Conservation (phyloP, 1,139 yeast genomes). For the Sugiyamaella japonica region DNA sequence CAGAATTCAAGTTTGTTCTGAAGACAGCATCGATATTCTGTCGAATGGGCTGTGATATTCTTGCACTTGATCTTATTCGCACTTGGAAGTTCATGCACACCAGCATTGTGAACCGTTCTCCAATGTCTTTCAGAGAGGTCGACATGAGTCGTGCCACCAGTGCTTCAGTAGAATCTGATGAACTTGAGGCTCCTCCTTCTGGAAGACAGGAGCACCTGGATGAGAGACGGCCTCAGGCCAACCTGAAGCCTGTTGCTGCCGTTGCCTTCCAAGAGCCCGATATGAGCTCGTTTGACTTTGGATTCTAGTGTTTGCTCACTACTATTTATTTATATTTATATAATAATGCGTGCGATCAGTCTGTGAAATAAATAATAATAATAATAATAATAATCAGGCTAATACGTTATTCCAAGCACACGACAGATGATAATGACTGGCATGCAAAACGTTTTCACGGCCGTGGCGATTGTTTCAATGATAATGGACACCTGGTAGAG, state of each 20-base stretch:
- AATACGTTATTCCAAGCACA: conserved; percentile 26
- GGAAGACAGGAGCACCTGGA: not conserved
- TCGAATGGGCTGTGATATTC: conserved; percentile 89
- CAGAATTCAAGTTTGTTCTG: conserved; percentile 61
- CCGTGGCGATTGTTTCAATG: conserved; percentile 35
- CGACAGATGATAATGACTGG: conserved; percentile 38
- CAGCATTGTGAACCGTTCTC: not conserved
- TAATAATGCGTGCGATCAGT: not conserved
- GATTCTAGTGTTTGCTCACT: conserved; percentile 39
- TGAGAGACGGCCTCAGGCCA: conserved; percentile 10
- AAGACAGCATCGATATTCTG: conserved; percentile 67
- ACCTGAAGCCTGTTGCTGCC: conserved; percentile 50
- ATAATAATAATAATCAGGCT: not conserved
- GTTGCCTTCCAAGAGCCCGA: conserved; percentile 71
- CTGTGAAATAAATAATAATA: not conserved
- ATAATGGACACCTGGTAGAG: conserved; percentile 37
- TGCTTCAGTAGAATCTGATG: conserved; percentile 5
- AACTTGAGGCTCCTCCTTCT: not conserved
- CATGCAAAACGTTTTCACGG: conserved; percentile 35
- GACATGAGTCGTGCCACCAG: conserved; percentile 10
- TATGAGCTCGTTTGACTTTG: conserved; percentile 74
- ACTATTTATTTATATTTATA: not conserved
- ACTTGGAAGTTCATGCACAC: conserved; percentile 62
- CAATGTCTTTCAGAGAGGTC: not conserved
- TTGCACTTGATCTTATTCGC: conserved; percentile 61